A percentile compares a stretch with the other conserved stretches of the same genome.
These are phyloP conservation scores for Beauveria pseudobassiana DNA, from an alignment of 2,329 filamentous ascomycete species.

Conservation along the genomic window DNA sequence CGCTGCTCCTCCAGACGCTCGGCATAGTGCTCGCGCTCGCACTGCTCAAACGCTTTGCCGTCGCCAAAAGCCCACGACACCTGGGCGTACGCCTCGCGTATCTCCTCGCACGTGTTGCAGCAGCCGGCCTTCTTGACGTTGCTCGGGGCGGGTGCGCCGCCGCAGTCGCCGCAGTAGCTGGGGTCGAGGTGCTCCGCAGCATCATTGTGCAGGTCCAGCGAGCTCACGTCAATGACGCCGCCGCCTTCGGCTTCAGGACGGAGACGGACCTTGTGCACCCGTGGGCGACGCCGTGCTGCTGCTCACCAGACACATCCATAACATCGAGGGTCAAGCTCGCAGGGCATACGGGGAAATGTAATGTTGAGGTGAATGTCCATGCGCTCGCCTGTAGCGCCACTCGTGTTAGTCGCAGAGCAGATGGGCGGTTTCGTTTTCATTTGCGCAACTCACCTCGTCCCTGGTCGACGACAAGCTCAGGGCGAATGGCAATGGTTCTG, in stretches of 20 bases:
- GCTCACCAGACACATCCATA: constrained; percentile 97
- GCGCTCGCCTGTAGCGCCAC: constrained; percentile 63
- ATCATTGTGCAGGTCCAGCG: constrained; percentile 59
- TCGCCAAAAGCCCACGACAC: constrained; percentile 90
- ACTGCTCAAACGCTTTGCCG: constrained; percentile 91
- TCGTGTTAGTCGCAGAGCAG: constrained; percentile 16
- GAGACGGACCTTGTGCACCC: constrained; percentile 89
- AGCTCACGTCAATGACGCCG: constrained; percentile 61
- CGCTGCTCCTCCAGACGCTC: constrained; percentile 83
- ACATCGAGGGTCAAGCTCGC: constrained; percentile 97
- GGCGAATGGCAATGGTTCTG: constrained; percentile 74
- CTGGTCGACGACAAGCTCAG: constrained; percentile 94
- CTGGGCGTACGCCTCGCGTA: constrained; percentile 85
- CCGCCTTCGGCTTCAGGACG: constrained; percentile 66
- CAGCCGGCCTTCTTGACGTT: constrained; percentile 75
- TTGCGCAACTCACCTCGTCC: constrained; percentile 61
- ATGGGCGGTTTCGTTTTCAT: neutral
- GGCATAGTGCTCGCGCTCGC: constrained; percentile 86
- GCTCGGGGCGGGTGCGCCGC: constrained; percentile 68
- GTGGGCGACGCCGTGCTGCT: constrained; percentile 89
- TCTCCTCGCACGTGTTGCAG: constrained; percentile 96
- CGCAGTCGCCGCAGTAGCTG: constrained; percentile 88
- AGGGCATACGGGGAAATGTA: constrained; percentile 87
- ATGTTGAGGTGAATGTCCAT: constrained; percentile 99
- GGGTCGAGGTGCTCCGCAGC: constrained; percentile 75